Evolutionary conservation across 805 yeast genomes (phyloP), one percentile per base, ranked within the genome.

Genomic region (Nakazawaea molendinolei): DNA sequence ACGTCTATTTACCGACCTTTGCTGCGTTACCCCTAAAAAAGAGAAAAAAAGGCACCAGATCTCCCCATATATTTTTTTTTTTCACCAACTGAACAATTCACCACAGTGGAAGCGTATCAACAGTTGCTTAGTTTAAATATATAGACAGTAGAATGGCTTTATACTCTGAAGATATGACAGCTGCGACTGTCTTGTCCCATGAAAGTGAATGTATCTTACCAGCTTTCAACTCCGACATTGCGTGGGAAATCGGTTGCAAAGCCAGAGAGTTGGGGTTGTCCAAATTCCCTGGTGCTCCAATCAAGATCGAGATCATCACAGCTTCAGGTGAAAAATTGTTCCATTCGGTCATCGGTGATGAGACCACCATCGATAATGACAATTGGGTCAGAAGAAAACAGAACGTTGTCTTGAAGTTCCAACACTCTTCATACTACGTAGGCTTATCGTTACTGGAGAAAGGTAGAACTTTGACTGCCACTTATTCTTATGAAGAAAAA

Each of bases 301-400:
- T 72, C 17, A 67, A 67, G 8, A 66, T 75, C 39, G 75, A 74
- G 39, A 62, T 75, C 42, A 51, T 73, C 10, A 52, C 68, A 5
- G 44, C 65, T 4, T 53, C 59, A 17, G 76, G 75, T 4, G 73
- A 67, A 28, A 58, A 60, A 12, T 47, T 73, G 23, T 74, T 71
- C 59, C 73, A 71, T 41, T 44, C 67, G 5, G 58, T 53, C 17
- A 13, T 33, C 8, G 51, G 49, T 12, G 33, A 50, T 8, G 70
- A 67, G 2, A 52, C 69, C 9, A 45, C 58, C 8, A 52, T 57
- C n/a, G 79, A 73, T 44, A 74, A 75, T 41, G 80, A 74, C 40
- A 45, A 50, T 22, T 75, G 79, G 79, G 65, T 74, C 21, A 49
- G 50, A 19, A 59, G 77, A 46, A 75, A 75, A 53, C 58, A 57